These are phyloP conservation scores for Dipteronia sinensis DNA, from an alignment of 345 rosid genomes.

Conservation along the genomic window DNA sequence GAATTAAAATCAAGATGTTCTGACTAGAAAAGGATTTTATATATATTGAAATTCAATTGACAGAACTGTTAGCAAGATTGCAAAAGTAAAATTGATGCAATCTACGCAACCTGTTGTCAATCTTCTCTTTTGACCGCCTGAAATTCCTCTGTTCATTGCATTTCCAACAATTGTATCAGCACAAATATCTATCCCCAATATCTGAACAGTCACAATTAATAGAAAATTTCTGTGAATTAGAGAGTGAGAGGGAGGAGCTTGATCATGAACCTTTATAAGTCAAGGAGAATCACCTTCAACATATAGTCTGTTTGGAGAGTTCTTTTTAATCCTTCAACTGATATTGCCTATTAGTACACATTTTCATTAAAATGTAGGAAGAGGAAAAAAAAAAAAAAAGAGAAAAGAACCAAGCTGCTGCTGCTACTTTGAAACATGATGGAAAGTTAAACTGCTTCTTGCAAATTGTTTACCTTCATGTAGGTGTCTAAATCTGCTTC, in stretches of 20 bases:
- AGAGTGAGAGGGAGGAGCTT: neutral
- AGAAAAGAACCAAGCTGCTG: too few species aligned
- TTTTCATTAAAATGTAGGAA: too few species aligned
- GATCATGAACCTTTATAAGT: neutral
- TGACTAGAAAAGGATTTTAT: too few species aligned
- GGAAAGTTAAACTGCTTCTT: too few species aligned
- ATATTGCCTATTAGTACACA: conserved; percentile 29
- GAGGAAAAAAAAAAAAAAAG: too few species aligned
- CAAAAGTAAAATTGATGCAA: too few species aligned
- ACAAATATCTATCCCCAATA: conserved; percentile 69
- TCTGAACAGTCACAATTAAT: conserved; percentile 30
- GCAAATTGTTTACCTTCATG: conserved; percentile 36
- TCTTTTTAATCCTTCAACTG: conserved; percentile 41
- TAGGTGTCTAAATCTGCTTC: conserved; percentile 52
- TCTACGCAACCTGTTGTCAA: conserved; percentile 44
- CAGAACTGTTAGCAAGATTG: too few species aligned
- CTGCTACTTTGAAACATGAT: too few species aligned
- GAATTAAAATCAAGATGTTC: too few species aligned
- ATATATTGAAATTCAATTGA: too few species aligned
- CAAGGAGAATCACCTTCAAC: conserved; percentile 38
- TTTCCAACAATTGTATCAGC: conserved; percentile 72
- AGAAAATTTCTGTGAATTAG: neutral
- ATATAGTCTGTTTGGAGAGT: conserved; percentile 61
- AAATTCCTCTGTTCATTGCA: conserved; percentile 67
- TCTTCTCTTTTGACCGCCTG: conserved; percentile 57